Evolutionary conservation across 2,329 filamentous ascomycete genomes (phyloP).

Genomic region (Cercospora nicotianae): DNA sequence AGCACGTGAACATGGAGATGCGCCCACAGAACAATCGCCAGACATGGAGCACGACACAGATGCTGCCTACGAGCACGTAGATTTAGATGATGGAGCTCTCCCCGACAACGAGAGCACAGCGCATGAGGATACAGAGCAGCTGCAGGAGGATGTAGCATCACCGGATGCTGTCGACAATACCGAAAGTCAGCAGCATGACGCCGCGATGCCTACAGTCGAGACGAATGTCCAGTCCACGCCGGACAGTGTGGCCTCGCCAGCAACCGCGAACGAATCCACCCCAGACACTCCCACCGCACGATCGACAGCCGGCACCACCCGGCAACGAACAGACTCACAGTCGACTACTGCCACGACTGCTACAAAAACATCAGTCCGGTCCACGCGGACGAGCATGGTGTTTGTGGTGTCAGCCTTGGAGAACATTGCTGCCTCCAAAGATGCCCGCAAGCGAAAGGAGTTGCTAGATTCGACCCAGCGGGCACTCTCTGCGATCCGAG

Average conservation of each 20-base stretch:
- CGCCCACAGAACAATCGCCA: not conserved
- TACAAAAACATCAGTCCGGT: constrained; percentile 47
- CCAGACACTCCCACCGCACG: constrained; percentile 25
- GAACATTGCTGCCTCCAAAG: constrained; percentile 85
- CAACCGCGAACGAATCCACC: constrained; percentile 23
- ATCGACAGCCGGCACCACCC: constrained; percentile 25
- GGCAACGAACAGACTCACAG: constrained; percentile 60
- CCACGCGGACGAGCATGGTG: constrained; percentile 86
- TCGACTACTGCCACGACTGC: constrained; percentile 55
- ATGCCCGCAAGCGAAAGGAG: constrained; percentile 82
- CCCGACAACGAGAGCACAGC: constrained; percentile 5
- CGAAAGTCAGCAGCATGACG: not conserved
- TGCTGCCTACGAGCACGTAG: constrained; percentile 5
- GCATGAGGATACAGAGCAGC: constrained; percentile 19
- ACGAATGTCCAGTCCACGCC: constrained; percentile 14
- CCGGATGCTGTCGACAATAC: constrained; percentile 20
- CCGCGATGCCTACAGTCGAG: constrained; percentile 7
- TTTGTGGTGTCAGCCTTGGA: constrained; percentile 94
- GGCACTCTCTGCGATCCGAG: constrained; percentile 82
- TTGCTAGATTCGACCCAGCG: constrained; percentile 78
- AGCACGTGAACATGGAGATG: constrained; percentile 5
- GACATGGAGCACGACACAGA: constrained; percentile 9
- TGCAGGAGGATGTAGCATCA: constrained; percentile 3
- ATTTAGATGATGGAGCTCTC: constrained; percentile 13
- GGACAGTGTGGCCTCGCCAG: constrained; percentile 19